Base-by-base conservation (phyloP, 208 protist species). In the Leishmania tarentolae region DNA sequence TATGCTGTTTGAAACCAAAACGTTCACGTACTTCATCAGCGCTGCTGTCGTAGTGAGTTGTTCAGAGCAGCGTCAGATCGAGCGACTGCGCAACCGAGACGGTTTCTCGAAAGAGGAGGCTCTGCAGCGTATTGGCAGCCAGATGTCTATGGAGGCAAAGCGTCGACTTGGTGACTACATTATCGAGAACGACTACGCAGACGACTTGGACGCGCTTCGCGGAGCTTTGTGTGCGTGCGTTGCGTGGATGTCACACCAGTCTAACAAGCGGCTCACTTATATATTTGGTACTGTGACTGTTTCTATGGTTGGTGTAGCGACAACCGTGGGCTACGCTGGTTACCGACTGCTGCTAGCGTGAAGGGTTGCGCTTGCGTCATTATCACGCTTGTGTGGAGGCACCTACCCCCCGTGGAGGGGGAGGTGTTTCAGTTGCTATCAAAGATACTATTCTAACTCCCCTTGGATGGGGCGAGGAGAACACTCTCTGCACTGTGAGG, bases 1-100 rank as follows among this genome's bases (percentile, higher is more conserved):
- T 52, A 93, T 94, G 52, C 86, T 98, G 46, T 98, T 95, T 74
- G 94, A 97, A 76, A 95, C 94, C 17, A 87, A 87, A n/a, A 84
- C 88, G 37, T 95, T 98, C 78, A 92, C 86, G 24, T 90, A 85
- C 80, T 94, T 96, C 75, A 86, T 98, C 52, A 94, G 90, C 80
- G 73, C 57, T 46, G 82, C 85, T 1, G 70, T 95, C 1, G 93
- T 98, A 37, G 93, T 98, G 40, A 84, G 87, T 44, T 94, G 90
- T 81, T 85, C 81, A 0, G 86, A 93, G 84, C 84, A 82, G 56
- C 63, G 83, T 37, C 96, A 98, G 82, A 66, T 97, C 42, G 68
- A 79, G 63, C 91, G 96, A 6, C 85, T 98, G 21, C 68, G 65
- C 28, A 66, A 69, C 28, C 89, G 94, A 56, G 94, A 96, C 73